Evolutionary conservation across 208 protist species (phyloP).

Genomic region (Sergeia podlipaevii): DNA sequence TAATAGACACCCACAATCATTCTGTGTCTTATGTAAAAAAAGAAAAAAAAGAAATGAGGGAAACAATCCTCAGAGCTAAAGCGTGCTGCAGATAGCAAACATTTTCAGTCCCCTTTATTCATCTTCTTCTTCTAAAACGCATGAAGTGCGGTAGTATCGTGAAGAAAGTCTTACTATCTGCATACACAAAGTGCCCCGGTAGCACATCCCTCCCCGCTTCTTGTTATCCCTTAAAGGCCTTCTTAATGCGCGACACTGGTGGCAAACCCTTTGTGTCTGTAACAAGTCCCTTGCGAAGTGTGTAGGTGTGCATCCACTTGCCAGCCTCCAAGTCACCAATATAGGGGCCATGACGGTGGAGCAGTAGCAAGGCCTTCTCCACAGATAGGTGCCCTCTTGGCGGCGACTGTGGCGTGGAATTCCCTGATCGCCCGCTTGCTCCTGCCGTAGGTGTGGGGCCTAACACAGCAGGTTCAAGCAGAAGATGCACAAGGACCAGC

Average conservation of each 20-base stretch:
- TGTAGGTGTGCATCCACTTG: conserved; percentile 53
- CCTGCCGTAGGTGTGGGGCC: too few relatives aligned
- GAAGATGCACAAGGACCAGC: conserved; percentile 43
- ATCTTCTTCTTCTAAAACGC: too few relatives aligned
- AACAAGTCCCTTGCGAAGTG: conserved; percentile 25
- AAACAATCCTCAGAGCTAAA: too few relatives aligned
- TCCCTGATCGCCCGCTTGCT: too few relatives aligned
- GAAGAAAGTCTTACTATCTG: neutral
- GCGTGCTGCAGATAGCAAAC: too few relatives aligned
- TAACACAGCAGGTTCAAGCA: conserved; percentile 4
- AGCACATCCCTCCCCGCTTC: neutral
- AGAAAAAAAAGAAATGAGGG: conserved; percentile 8
- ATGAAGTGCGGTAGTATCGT: too few relatives aligned
- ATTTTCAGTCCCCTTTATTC: too few relatives aligned
- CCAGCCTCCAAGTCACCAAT: conserved; percentile 28
- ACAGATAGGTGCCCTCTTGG: conserved; percentile 8
- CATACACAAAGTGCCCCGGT: neutral
- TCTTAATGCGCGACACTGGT: conserved; percentile 47
- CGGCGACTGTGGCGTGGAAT: too few relatives aligned
- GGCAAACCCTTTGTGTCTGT: conserved; percentile 31
- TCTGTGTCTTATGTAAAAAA: too few relatives aligned
- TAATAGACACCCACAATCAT: too few relatives aligned
- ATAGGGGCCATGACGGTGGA: conserved; percentile 57
- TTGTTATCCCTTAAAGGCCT: conserved; percentile 25
- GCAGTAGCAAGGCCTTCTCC: conserved; percentile 33